Percentiles rank a stretch among this genome's conserved stretches.
phyloP scores from a whole-genome alignment of 306 rosid genomes.

The Morella rubra region DNA sequence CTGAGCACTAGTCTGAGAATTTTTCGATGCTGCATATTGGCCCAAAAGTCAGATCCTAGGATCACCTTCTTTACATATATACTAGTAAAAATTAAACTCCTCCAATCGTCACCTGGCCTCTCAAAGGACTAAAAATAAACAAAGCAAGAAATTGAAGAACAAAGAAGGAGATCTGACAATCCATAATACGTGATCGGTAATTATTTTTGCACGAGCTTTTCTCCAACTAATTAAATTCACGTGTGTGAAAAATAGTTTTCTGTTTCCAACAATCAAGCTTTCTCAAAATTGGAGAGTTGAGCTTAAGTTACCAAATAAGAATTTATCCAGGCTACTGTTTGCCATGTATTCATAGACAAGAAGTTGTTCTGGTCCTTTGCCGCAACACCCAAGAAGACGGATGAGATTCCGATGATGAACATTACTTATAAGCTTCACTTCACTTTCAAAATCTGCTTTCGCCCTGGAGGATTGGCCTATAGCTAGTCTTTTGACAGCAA shows the following conservation, averaged over 20 bases:
- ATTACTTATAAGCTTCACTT: slow-evolving; percentile 68
- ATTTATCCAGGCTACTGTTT: slow-evolving; percentile 59
- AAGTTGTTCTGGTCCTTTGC: slow-evolving; percentile 59
- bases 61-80: too few relatives aligned
- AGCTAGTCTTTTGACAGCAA: slow-evolving; percentile 63
- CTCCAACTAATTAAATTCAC: not conserved
- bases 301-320: slow-evolving; percentile 56
- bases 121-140: too few relatives aligned
- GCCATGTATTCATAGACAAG: slow-evolving; percentile 74
- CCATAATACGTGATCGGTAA: too few relatives aligned
- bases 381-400: slow-evolving; percentile 71
- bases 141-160: not conserved
- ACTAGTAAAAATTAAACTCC: too few relatives aligned
- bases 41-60: too few relatives aligned
- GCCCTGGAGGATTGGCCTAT: slow-evolving; percentile 44
- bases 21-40: too few relatives aligned
- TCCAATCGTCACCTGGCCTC: too few relatives aligned
- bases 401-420: slow-evolving; percentile 70
- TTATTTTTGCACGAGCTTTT: too few relatives aligned
- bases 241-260: not conserved
- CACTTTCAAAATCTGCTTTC: slow-evolving; percentile 56
- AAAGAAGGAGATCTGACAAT: too few relatives aligned
- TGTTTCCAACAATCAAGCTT: not conserved
- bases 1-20: too few relatives aligned
- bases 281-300: not conserved